Evolutionary conservation across 768 basidiomycete genomes (phyloP).

Genomic region (Tulasnella calospora): DNA sequence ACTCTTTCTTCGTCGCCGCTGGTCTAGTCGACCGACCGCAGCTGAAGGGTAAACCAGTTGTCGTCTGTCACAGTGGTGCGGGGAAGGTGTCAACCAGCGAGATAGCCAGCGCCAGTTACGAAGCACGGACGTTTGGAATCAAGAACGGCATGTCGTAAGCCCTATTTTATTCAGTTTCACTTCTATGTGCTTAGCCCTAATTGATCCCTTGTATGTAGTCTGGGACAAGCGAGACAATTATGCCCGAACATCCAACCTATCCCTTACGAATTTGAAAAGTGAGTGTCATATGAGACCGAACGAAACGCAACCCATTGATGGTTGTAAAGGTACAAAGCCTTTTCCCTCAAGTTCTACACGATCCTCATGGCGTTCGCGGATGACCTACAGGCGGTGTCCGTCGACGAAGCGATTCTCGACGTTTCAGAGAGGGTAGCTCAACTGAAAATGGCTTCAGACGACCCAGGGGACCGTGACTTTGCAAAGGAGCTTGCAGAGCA

Average conservation of each 20-base stretch:
- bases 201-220: slow-evolving; percentile 41
- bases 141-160: slow-evolving; percentile 91
- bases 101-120: slow-evolving; percentile 91
- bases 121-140: slow-evolving; percentile 81
- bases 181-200: slow-evolving; percentile 16
- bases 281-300: slow-evolving; percentile 29
- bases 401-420: slow-evolving; percentile 93
- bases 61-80: slow-evolving; percentile 88
- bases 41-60: slow-evolving; percentile 79
- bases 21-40: slow-evolving; percentile 75
- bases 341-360: slow-evolving; percentile 85
- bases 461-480: slow-evolving; percentile 44
- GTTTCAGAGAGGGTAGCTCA: slow-evolving; percentile 56
- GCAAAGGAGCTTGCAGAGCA: slow-evolving; percentile 75
- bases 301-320: background rate
- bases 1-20: slow-evolving; percentile 95
- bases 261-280: slow-evolving; percentile 92
- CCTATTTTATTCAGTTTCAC: background rate
- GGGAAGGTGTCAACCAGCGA: slow-evolving; percentile 82
- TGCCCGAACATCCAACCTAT: slow-evolving; percentile 71
- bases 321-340: slow-evolving; percentile 66
- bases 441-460: slow-evolving; percentile 27
- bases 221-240: slow-evolving; percentile 71
- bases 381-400: slow-evolving; percentile 89
- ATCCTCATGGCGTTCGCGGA: slow-evolving; percentile 86